Evolutionary conservation across 306 rosid species (phyloP), one percentile per base, ranked within the genome.

Genomic region (Hippophae gyantsensis): DNA sequence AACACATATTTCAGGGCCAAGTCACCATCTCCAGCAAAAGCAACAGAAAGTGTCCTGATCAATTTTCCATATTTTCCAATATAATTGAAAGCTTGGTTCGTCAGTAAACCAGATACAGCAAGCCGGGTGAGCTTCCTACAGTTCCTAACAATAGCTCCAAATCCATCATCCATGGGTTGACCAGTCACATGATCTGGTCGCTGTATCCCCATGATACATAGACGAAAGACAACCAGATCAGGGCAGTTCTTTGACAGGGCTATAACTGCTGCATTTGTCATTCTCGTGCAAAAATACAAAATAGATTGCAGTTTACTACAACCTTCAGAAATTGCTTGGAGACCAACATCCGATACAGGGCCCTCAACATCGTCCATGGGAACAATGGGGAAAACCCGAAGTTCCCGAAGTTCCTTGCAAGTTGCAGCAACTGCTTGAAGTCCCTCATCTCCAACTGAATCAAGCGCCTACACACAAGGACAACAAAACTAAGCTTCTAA

Each of bases 71-170:
- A 77, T 60, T 27, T 57, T 59, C 97, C 97, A 54, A 89, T 79
- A 55, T 83, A 86, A 60, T 64, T 61, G 60, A 89, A 89, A 54
- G 84, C 92, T 40, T 57, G 81, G 67, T 89, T 92, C 9, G 95
- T 89, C 60, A 89, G 77, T 69, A 89, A 71, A 58, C 97, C 97
- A 59, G 97, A 89, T 23, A 78, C 75, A 43, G 95, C 95, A 38
- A 89, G 97, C 27, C 97, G 84, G 23, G 97, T 85, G 38, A 89
- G 89, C 85, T 85, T 83, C 85, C 81, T 89, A 69, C 97, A 85
- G 73, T 89, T 89, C 85, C 41, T 85, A 66, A 89, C 97, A 66
- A 89, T 89, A 61, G 95, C 97, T 46, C 97, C 95, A 52, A 89
- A 85, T 54, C 97, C 97, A 62, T 83, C 84, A 72, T 89, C 97